These are phyloP conservation scores for Aspergillus indologenus DNA, from an alignment of 495 filamentous ascomycete species.

Conservation along the genomic window DNA sequence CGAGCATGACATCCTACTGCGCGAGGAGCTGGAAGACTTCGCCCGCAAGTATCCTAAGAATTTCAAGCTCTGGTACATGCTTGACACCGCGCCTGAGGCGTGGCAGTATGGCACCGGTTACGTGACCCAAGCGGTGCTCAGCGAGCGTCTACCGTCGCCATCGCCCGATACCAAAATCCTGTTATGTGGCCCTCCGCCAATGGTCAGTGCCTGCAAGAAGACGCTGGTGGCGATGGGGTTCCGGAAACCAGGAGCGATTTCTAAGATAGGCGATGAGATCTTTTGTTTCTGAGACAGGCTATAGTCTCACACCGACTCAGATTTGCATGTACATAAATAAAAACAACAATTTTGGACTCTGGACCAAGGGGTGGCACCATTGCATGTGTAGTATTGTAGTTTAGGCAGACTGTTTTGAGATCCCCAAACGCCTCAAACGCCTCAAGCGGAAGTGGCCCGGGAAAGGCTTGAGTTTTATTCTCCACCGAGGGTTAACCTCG, in stretches of 20 bases:
- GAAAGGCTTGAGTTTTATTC: no score
- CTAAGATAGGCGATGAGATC: slow-evolving; percentile 30
- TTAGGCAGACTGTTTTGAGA: no score
- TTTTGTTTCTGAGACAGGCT: slow-evolving; percentile 23
- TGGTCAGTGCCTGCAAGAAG: slow-evolving; percentile 34
- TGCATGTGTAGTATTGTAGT: no score
- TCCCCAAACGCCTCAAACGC: no score
- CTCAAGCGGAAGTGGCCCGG: no score
- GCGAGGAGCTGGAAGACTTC: slow-evolving; percentile 48
- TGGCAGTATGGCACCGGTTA: slow-evolving; percentile 25
- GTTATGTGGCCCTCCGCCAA: slow-evolving; percentile 34
- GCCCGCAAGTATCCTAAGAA: slow-evolving; percentile 33
- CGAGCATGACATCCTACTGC: slow-evolving; percentile 38
- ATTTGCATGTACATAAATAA: no score
- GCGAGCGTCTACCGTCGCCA: slow-evolving; percentile 16
- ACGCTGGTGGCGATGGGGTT: slow-evolving; percentile 26
- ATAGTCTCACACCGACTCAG: neutral
- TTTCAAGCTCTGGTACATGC: slow-evolving; percentile 42
- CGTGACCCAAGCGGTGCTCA: slow-evolving; percentile 20
- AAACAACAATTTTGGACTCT: no score
- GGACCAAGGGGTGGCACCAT: no score
- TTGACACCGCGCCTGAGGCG: slow-evolving; percentile 28
- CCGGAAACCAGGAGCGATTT: slow-evolving; percentile 26
- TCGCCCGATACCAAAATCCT: slow-evolving; percentile 22
- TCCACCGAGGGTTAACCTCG: no score